Conservation (phyloP, 345 rosid genomes). For the Brassica juncea region DNA sequence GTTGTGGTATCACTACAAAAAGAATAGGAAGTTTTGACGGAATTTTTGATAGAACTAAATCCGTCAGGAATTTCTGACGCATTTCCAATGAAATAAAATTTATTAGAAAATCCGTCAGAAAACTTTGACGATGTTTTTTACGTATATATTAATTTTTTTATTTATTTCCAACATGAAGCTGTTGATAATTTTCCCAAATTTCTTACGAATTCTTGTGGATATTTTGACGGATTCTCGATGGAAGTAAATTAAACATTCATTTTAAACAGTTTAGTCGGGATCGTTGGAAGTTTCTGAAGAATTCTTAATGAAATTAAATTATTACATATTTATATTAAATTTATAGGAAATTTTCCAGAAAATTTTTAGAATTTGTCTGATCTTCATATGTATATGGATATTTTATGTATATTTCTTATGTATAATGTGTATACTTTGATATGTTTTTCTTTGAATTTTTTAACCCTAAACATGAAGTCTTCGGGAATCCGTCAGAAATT, state of each 20-base stretch:
- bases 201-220: not conserved
- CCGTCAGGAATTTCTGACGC: not conserved
- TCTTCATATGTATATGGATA: not conserved
- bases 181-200: too few species aligned
- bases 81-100: not conserved
- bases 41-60: not conserved
- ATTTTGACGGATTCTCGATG: not conserved
- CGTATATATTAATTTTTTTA: not conserved
- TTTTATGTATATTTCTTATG: not conserved
- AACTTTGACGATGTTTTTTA: too few species aligned
- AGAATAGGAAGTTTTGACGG: not conserved
- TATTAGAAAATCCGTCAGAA: not conserved
- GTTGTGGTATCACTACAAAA: not conserved
- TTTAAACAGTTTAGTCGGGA: not conserved
- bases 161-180: not conserved
- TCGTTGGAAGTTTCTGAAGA: too few species aligned
- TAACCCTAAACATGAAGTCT: too few species aligned
- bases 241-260: not conserved
- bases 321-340: too few species aligned
- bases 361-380: not conserved
- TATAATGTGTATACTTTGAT: not conserved
- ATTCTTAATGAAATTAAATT: too few species aligned
- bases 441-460: too few species aligned
- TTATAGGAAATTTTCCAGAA: too few species aligned
- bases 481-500: too few species aligned